A percentile compares a stretch with the other conserved stretches of the same genome.
These are phyloP conservation scores for Prunus mongolica DNA, from an alignment of 306 rosid species.

Conservation along the genomic window DNA sequence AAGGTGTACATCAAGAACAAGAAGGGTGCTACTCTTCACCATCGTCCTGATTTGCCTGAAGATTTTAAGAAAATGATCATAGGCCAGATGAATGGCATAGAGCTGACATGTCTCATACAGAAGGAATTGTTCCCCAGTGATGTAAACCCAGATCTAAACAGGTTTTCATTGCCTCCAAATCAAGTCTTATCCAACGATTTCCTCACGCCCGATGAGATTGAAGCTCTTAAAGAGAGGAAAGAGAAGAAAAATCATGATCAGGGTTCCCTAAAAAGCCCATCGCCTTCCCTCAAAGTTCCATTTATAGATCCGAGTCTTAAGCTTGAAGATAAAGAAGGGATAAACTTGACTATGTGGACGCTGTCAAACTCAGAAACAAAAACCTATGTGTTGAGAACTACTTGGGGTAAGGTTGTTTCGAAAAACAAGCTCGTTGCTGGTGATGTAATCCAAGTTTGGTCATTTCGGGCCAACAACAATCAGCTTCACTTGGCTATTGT, in stretches of 20 bases:
- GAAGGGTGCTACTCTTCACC: not conserved
- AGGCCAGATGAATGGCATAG: not conserved
- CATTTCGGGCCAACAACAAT: not conserved
- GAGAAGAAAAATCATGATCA: not conserved
- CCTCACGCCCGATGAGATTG: not conserved
- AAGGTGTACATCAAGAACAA: not conserved
- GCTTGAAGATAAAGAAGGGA: not conserved
- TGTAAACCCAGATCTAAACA: not conserved
- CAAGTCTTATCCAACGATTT: not conserved
- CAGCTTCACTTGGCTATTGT: constrained; percentile 1
- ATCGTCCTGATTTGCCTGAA: not conserved
- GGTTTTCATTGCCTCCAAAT: not conserved
- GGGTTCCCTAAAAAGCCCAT: not conserved
- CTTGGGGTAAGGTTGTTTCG: not conserved
- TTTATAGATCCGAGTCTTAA: not conserved
- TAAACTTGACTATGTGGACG: not conserved
- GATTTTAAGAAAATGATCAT: not conserved
- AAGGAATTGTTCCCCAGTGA: not conserved
- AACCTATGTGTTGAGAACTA: not conserved
- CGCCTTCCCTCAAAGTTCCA: not conserved
- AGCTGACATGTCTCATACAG: not conserved
- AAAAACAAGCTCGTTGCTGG: not conserved
- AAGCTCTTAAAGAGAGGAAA: not conserved
- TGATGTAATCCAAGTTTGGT: constrained; percentile 10
- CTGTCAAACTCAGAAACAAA: not conserved